A percentile compares a stretch with the other conserved stretches of the same genome.
Conservation (phyloP, 768 basidiomycete genomes). For the Ephemerocybe angulata region DNA sequence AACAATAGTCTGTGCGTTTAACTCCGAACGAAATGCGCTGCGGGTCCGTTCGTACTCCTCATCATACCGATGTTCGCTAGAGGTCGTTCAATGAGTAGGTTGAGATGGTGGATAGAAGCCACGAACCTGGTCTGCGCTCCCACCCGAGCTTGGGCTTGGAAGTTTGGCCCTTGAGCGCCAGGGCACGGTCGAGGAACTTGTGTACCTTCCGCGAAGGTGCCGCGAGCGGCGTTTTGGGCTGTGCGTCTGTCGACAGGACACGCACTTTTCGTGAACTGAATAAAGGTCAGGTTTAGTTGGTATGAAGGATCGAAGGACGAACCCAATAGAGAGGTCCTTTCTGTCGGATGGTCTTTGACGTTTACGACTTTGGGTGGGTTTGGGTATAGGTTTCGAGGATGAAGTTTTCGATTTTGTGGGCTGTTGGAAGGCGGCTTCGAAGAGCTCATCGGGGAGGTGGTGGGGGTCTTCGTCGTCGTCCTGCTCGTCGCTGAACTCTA, state of each 20-base stretch:
- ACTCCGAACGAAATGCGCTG: too few relatives aligned
- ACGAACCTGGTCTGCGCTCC: slow-evolving; percentile 57
- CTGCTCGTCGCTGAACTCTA: not conserved
- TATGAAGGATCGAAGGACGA: slow-evolving; percentile 18
- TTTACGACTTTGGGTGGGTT: slow-evolving; percentile 7
- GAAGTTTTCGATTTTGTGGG: not conserved
- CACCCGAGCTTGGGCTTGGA: slow-evolving; percentile 43
- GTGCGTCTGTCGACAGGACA: slow-evolving; percentile 31
- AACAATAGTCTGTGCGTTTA: too few relatives aligned
- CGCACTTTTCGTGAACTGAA: slow-evolving; percentile 53
- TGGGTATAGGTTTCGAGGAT: slow-evolving; percentile 23
- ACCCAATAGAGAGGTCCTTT: not conserved
- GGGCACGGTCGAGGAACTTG: slow-evolving; percentile 49
- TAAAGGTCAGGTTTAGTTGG: slow-evolving; percentile 27
- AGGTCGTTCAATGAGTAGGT: too few relatives aligned
- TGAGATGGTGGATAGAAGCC: too few relatives aligned
- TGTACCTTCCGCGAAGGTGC: slow-evolving; percentile 36
- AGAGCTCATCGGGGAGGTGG: slow-evolving; percentile 66
- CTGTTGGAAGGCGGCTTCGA: slow-evolving; percentile 46
- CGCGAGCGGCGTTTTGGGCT: slow-evolving; percentile 34
- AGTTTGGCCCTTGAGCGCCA: slow-evolving; percentile 42
- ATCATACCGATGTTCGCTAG: too few relatives aligned
- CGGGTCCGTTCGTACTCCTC: too few relatives aligned
- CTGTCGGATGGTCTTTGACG: too few relatives aligned
- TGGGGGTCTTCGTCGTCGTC: slow-evolving; percentile 16